Base-by-base conservation (phyloP, 2,329 filamentous ascomycete genomes). In the Huntiella omanensis region DNA sequence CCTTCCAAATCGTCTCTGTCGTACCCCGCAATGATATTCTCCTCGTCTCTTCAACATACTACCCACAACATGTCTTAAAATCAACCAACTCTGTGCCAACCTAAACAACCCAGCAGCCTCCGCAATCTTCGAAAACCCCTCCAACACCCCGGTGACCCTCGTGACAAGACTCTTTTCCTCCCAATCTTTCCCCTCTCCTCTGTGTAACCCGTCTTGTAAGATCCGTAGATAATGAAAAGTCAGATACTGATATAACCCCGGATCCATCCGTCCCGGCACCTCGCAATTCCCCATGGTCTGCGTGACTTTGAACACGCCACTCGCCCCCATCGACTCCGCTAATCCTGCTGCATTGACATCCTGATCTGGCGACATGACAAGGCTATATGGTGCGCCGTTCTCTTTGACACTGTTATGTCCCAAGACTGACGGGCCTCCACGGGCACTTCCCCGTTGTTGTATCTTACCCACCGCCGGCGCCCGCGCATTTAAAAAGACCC, bases 251-350 rank as follows among this genome's bases (percentile, higher is more conserved):
- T 77, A 78, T 0, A 70, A 57, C 7, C 66, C 59, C 0, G 65
- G 62, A n/a, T 66, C 67, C 4, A 64, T 61, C 1, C 68, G 63
- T 2, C 70, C 64, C 1, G 75, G 75, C 2, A 73, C 59, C 51
- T 64, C 70, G 0, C 74, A 75, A 36, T 76, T 68, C 0, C 73
- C 71, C 72, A 79, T 78, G 12, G 72, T 64, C 54, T 80, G 75
- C 51, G 75, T 73, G 0, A 71, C 64, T 49, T 66, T 71, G 57
- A 73, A 80, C 2, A 64, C 57, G 0, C 71, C 73, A 0, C 73
- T 75, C 3, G 73, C 59, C 44, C 67, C 69, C 43, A 80, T 66
- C 1, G 71, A 69, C 49, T 75, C 68, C 16, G 78, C 74, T 4
- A 80, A 59, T 0, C 65, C 61, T 51, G 79, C 62, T 2, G 65